Evolutionary conservation across 1,139 yeast genomes (phyloP).

Genomic region (Hanseniaspora gamundiae): DNA sequence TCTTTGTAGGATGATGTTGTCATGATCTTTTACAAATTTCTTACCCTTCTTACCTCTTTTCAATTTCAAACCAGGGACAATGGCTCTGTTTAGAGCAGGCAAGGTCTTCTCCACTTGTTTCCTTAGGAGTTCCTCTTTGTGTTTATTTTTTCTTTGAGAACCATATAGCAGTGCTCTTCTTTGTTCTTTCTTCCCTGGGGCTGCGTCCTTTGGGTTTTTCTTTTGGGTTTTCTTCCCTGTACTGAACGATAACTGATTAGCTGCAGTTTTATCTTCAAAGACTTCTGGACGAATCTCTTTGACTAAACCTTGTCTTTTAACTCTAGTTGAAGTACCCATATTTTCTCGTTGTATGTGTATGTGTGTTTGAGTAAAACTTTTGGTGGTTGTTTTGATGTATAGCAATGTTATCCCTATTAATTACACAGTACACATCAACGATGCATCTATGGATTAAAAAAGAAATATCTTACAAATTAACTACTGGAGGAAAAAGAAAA

Average conservation of each 20-base stretch:
- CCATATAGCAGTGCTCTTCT: slow-evolving; percentile 57
- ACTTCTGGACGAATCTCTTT: slow-evolving; percentile 59
- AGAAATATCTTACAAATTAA: no score
- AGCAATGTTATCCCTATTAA: no score
- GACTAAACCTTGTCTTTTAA: slow-evolving; percentile 37
- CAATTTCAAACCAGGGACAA: slow-evolving; percentile 74
- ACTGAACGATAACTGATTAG: slow-evolving; percentile 56
- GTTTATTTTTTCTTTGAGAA: slow-evolving; percentile 40
- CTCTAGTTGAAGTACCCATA: slow-evolving; percentile 51
- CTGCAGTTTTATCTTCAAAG: slow-evolving; percentile 47
- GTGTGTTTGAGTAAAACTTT: background rate
- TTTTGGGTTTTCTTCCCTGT: slow-evolving; percentile 48
- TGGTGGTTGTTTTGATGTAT: slow-evolving; percentile 1
- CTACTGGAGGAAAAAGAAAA: background rate
- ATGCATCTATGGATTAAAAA: no score
- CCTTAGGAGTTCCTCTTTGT: slow-evolving; percentile 14
- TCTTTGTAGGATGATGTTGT: slow-evolving; percentile 49
- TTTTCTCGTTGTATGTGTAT: background rate
- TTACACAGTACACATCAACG: no score
- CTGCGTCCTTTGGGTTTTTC: slow-evolving; percentile 36
- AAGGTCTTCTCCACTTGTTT: slow-evolving; percentile 69
- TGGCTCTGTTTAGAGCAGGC: slow-evolving; percentile 70
- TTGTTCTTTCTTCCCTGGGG: slow-evolving; percentile 51
- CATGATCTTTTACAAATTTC: slow-evolving; percentile 68
- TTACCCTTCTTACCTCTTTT: slow-evolving; percentile 86